Conservation (phyloP, 83 land plant genomes). For the Picea abies region DNA sequence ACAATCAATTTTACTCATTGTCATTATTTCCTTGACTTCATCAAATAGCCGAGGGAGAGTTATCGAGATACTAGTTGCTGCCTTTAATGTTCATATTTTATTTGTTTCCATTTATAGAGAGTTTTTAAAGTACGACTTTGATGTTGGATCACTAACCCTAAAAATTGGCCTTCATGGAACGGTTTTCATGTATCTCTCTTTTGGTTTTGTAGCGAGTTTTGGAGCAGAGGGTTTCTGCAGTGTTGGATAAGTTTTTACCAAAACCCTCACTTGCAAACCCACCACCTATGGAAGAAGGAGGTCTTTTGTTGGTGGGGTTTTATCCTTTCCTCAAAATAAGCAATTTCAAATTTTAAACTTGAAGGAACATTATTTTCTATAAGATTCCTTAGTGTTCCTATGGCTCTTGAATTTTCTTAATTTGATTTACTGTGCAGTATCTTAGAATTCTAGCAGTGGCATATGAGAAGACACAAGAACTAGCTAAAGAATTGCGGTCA, state of each 20-base stretch:
- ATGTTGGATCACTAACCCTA: not conserved
- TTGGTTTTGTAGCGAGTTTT: conserved; percentile 74
- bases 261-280: conserved; percentile 87
- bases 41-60: not conserved
- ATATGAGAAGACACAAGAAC: conserved; percentile 94
- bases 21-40: not conserved
- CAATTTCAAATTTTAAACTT: not conserved
- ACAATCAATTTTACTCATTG: not conserved
- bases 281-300: conserved; percentile 91
- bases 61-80: not conserved
- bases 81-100: not conserved
- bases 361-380: conserved; percentile 12
- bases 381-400: not conserved
- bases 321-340: not conserved
- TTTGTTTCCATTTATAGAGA: not conserved
- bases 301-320: conserved; percentile 79
- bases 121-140: not conserved
- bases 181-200: not conserved
- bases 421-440: conserved; percentile 60
- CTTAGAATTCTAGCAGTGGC: conserved; percentile 90
- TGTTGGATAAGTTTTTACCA: conserved; percentile 79
- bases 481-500: conserved; percentile 84
- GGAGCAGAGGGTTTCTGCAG: conserved; percentile 87
- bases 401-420: not conserved
- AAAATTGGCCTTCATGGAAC: not conserved